Evolutionary conservation across 495 filamentous ascomycete species (phyloP).

Genomic region (Aspergillus egyptiacus): DNA sequence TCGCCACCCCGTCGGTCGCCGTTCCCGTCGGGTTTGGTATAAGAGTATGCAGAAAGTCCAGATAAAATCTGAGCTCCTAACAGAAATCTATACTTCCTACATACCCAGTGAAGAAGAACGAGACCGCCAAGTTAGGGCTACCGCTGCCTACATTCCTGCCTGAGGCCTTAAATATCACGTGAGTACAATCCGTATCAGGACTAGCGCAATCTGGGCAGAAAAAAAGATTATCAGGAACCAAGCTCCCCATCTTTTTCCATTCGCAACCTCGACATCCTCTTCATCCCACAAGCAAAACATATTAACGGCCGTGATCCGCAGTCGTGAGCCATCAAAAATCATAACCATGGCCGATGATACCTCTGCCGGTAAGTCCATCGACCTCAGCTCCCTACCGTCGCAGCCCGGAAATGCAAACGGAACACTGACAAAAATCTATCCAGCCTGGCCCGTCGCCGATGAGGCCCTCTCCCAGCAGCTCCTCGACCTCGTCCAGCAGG

Average conservation of each 20-base stretch:
- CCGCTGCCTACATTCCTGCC: background rate
- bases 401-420: background rate
- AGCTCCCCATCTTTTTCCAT: too few species aligned
- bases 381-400: background rate
- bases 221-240: slow-evolving; percentile 1
- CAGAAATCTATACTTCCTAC: too few species aligned
- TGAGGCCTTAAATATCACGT: background rate
- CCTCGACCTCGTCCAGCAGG: slow-evolving; percentile 84
- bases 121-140: slow-evolving; percentile 1
- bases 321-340: slow-evolving; percentile 13
- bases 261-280: background rate
- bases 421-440: slow-evolving; percentile 16
- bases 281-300: background rate
- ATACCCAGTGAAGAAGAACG: too few species aligned
- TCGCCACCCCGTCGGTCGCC: too few species aligned
- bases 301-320: slow-evolving; percentile 11
- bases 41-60: too few species aligned
- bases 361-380: slow-evolving; percentile 27
- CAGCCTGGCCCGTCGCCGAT: slow-evolving; percentile 90
- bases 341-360: slow-evolving; percentile 37
- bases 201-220: slow-evolving; percentile 4
- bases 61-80: too few species aligned
- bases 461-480: slow-evolving; percentile 69
- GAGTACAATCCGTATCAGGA: background rate
- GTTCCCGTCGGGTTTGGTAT: too few species aligned